Evolutionary conservation across 805 yeast genomes (phyloP).

Genomic region (Myxozyma vanderwaltii): DNA sequence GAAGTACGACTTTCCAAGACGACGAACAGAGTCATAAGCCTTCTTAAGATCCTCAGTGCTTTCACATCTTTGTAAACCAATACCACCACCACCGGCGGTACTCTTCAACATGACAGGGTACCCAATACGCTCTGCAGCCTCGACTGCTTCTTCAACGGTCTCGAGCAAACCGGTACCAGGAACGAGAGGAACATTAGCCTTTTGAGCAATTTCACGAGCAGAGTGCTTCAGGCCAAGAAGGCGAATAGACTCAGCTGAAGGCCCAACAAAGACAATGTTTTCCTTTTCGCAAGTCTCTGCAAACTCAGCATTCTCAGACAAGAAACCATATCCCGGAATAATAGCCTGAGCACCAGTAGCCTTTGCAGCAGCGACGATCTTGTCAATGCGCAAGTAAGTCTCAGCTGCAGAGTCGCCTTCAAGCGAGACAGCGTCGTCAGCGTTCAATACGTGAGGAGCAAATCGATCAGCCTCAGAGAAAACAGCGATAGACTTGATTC

Average conservation of each 20-base stretch:
- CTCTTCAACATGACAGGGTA: constrained; percentile 96
- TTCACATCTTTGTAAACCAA: constrained; percentile 93
- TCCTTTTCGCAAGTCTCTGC: constrained; percentile 82
- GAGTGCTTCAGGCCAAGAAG: constrained; percentile 92
- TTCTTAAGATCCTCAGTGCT: constrained; percentile 74
- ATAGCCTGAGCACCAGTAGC: constrained; percentile 88
- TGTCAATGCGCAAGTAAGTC: constrained; percentile 83
- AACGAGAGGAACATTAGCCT: constrained; percentile 92
- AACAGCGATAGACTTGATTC: constrained; percentile 79
- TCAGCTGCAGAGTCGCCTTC: constrained; percentile 86
- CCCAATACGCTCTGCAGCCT: constrained; percentile 67
- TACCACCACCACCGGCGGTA: constrained; percentile 99
- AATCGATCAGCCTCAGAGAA: constrained; percentile 89
- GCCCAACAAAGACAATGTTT: constrained; percentile 94
- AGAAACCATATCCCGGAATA: constrained; percentile 96
- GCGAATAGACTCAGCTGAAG: constrained; percentile 89
- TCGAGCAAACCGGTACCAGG: constrained; percentile 92
- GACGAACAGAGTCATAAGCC: constrained; percentile 87
- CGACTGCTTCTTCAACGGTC: constrained; percentile 70
- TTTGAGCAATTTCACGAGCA: constrained; percentile 88
- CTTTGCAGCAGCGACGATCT: constrained; percentile 84
- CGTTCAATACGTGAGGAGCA: constrained; percentile 79
- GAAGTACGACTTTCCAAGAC: constrained; percentile 89
- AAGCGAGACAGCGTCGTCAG: constrained; percentile 80
- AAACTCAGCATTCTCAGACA: constrained; percentile 94